phyloP scores from a whole-genome alignment of 2,329 filamentous ascomycete genomes.

The Neofusicoccum umdonicola region DNA sequence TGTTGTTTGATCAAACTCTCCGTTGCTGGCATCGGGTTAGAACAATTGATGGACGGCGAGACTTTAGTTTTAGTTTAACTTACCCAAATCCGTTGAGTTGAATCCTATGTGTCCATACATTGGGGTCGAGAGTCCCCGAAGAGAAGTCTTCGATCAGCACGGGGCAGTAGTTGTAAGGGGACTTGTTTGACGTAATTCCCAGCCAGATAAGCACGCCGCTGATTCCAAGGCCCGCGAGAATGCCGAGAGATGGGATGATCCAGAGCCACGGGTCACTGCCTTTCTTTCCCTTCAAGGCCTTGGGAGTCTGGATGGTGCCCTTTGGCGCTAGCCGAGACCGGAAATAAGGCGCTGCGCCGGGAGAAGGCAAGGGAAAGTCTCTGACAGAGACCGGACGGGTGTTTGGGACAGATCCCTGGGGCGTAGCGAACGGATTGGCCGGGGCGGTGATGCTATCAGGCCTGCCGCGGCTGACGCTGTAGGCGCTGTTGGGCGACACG shows the following conservation, averaged over 20 bases:
- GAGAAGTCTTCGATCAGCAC: conserved; percentile 14
- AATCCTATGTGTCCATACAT: conserved; percentile 49
- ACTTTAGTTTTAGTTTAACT: neutral
- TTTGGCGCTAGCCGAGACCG: neutral
- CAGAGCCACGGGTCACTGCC: conserved; percentile 12
- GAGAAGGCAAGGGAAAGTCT: neutral
- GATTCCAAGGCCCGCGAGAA: neutral
- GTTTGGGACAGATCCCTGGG: neutral
- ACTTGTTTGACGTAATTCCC: neutral
- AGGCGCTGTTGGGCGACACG: neutral
- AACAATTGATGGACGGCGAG: neutral
- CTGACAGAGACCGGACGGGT: neutral
- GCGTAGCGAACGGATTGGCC: conserved; percentile 5
- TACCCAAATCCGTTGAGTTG: conserved; percentile 41
- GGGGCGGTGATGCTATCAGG: neutral
- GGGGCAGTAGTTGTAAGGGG: conserved; percentile 6
- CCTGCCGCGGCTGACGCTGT: neutral
- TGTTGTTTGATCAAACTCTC: conserved; percentile 57
- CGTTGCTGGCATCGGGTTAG: conserved; percentile 27
- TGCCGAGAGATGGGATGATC: conserved; percentile 8
- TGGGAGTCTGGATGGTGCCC: conserved; percentile 11
- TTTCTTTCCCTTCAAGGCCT: neutral
- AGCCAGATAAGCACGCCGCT: conserved; percentile 4
- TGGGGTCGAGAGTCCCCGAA: conserved; percentile 26
- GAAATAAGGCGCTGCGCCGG: conserved; percentile 2